Conservation (phyloP, 106 monocot genomes). For the Hemerocallis citrina region DNA sequence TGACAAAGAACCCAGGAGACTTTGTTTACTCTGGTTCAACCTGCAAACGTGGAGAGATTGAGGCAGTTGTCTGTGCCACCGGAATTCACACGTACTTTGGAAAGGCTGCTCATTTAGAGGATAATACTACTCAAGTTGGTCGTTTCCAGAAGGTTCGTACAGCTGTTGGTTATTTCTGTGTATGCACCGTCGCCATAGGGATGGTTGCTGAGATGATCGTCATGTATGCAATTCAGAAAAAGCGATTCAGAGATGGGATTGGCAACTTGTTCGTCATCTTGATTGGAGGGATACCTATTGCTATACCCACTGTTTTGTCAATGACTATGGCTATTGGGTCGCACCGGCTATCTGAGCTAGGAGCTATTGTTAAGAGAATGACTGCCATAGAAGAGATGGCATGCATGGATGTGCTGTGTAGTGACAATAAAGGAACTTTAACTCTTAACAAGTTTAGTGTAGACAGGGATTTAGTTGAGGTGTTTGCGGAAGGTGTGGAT, state of each 20-base stretch:
- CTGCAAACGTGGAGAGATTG: constrained; percentile 96
- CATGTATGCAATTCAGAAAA: constrained; percentile 89
- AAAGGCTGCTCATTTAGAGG: constrained; percentile 95
- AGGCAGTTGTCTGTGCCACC: constrained; percentile 94
- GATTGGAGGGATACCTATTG: constrained; percentile 97
- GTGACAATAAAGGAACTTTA: constrained; percentile 91
- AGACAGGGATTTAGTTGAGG: constrained; percentile 76
- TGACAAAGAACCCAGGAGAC: constrained; percentile 79
- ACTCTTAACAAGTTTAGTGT: constrained; percentile 95
- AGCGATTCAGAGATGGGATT: constrained; percentile 74
- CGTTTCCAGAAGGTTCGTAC: constrained; percentile 96
- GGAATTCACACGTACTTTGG: constrained; percentile 99
- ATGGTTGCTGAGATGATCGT: constrained; percentile 84
- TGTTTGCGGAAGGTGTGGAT: constrained; percentile 79
- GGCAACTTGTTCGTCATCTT: constrained; percentile 90
- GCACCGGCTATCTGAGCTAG: constrained; percentile 90
- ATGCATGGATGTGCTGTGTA: constrained; percentile 98
- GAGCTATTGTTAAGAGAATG: constrained; percentile 97
- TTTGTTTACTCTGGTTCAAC: constrained; percentile 96
- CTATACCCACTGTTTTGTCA: constrained; percentile 94
- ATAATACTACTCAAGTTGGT: constrained; percentile 92
- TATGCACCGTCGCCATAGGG: constrained; percentile 85
- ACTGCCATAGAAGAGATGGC: constrained; percentile 99
- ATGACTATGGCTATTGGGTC: constrained; percentile 99
- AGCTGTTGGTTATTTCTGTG: constrained; percentile 95